Evolutionary conservation across 2,329 filamentous ascomycete genomes (phyloP).

Genomic region (Aspergillus hiratsukae): DNA sequence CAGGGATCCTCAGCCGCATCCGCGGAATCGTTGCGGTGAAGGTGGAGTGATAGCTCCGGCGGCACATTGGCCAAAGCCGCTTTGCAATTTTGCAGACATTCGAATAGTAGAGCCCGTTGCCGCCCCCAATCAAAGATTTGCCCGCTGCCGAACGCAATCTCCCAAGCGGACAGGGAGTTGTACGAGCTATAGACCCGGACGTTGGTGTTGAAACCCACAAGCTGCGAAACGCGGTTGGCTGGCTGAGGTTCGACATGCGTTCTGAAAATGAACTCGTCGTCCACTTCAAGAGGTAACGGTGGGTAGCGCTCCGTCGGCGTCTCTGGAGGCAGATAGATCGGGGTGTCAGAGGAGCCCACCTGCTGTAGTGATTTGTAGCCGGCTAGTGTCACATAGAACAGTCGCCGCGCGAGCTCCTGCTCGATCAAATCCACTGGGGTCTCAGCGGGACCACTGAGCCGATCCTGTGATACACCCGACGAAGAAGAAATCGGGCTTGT

Average conservation of each 20-base stretch:
- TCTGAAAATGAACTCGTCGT: slow-evolving; percentile 74
- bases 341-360: slow-evolving; percentile 65
- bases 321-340: slow-evolving; percentile 70
- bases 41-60: slow-evolving; percentile 58
- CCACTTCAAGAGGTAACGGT: slow-evolving; percentile 73
- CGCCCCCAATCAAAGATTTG: slow-evolving; percentile 70
- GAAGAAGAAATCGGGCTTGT: slow-evolving; percentile 21
- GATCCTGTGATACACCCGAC: slow-evolving; percentile 20
- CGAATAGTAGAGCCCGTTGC: slow-evolving; percentile 69
- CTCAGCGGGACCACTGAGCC: slow-evolving; percentile 13
- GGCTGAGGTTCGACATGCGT: slow-evolving; percentile 68
- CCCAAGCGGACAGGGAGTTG: slow-evolving; percentile 71
- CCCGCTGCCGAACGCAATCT: slow-evolving; percentile 75
- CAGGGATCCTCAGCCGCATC: slow-evolving; percentile 39
- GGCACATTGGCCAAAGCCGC: slow-evolving; percentile 64
- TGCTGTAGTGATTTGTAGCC: slow-evolving; percentile 75
- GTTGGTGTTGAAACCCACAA: slow-evolving; percentile 77
- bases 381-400: slow-evolving; percentile 81
- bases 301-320: slow-evolving; percentile 74
- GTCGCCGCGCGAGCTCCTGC: slow-evolving; percentile 50
- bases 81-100: slow-evolving; percentile 67
- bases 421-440: slow-evolving; percentile 32
- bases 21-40: slow-evolving; percentile 45
- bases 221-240: slow-evolving; percentile 60
- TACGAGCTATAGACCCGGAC: slow-evolving; percentile 76